Evolutionary conservation across 31 red algal species (phyloP).

Genomic region (Porphyra umbilicalis): DNA sequence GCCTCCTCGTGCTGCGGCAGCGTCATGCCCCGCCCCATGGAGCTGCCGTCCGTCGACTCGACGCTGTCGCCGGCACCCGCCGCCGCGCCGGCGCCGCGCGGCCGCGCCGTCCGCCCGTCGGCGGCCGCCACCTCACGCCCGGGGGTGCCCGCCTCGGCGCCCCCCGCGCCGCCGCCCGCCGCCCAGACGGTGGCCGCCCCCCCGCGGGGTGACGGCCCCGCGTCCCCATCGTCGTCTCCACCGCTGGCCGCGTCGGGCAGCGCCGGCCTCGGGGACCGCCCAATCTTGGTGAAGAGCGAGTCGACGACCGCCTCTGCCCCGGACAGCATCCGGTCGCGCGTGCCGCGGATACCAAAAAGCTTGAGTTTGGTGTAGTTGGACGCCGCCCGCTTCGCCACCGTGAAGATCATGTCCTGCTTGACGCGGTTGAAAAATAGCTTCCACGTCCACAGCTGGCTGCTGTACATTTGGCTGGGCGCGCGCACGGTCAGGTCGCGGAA

Average conservation of each 20-base stretch:
- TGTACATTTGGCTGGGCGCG: conserved; percentile 71
- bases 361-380: conserved; percentile 65
- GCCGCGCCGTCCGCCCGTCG: background rate
- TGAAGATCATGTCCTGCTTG: conserved; percentile 45
- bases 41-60: background rate
- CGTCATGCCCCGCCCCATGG: background rate
- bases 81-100: background rate
- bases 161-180: background rate
- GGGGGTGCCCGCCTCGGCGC: background rate
- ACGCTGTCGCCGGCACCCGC: too few species aligned
- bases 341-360: conserved; percentile 13
- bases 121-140: too few species aligned
- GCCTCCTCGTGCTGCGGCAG: background rate
- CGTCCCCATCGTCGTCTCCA: background rate
- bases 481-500: conserved; percentile 57
- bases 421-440: conserved; percentile 60
- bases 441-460: conserved; percentile 79
- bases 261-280: background rate
- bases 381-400: conserved; percentile 40
- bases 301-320: background rate
- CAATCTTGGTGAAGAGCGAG: background rate
- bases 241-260: background rate
- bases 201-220: background rate
- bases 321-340: background rate
- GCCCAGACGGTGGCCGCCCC: background rate